Base-by-base conservation (phyloP, 2,329 filamentous ascomycete species). In the Cryphonectria naterciae region DNA sequence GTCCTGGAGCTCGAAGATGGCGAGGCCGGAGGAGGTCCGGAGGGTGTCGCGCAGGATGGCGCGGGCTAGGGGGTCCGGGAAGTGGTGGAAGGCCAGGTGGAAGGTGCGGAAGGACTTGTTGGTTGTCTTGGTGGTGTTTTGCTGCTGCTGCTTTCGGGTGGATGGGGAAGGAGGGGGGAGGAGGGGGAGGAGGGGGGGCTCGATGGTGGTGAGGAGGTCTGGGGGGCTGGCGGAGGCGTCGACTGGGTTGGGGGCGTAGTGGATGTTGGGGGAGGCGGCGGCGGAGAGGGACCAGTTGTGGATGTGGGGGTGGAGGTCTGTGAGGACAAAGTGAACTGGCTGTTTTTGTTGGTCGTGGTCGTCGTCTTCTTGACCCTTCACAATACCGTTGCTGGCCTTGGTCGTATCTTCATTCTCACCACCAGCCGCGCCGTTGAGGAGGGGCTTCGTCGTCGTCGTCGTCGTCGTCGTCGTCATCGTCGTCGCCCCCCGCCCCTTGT, bases 81-180 rank as follows among this genome's bases (percentile, higher is more conserved):
- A 94, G 80, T 94, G 92, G 79, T 94, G 92, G 76, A 95, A 95
- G 1, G 91, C 88, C 2, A 93, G 83, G 77, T 91, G 92, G 79
- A 92, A 94, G 65, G 94, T 81, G 5, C 92, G 84, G 77, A 93
- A 91, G 46, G 46, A 10, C 8, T 49, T 49, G 37, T 39, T 13
- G 10, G 8, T 49, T 49, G 46, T 19, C 10, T 8, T 32, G 28
- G 28, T 32, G 28, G 28, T 3, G 2, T 32, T 3, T 3, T 32
- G 2, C 3, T 32, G 28, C 28, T 32, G 28, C 28, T 32, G 28
- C 28, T 32, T 32, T 32, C 3, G 28, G 28, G 28, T 32, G 82
- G 83, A 4, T 81, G 82, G 15, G 79, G 77, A 46, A 64, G 70
- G 54, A 46, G 37, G 1, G 28, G n/a, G 5, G 25, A 4, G 11